These are phyloP conservation scores for Trypanosomatidae sp. DNA, from an alignment of 208 protist genomes.

Conservation along the genomic window DNA sequence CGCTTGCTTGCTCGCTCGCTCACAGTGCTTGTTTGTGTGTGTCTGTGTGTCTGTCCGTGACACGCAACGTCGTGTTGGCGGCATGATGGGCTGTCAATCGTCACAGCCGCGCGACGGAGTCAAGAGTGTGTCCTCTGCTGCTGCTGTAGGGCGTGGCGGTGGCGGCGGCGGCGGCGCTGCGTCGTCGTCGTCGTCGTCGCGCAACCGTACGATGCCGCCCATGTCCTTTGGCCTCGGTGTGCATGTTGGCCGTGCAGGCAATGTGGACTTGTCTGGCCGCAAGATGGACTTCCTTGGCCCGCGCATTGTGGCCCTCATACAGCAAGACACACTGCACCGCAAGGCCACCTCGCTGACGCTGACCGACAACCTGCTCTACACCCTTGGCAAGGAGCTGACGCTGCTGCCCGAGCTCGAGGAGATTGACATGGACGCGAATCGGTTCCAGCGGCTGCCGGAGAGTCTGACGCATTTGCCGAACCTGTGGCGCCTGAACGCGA, in stretches of 20 bases:
- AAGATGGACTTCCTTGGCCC: conserved; percentile 41
- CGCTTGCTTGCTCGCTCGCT: too few species aligned
- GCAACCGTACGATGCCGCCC: conserved; percentile 3
- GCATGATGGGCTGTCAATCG: too few species aligned
- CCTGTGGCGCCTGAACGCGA: conserved; percentile 46
- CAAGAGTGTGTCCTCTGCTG: too few species aligned
- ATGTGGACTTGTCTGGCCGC: conserved; percentile 61
- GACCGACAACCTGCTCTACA: conserved; percentile 68
- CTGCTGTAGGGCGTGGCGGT: neutral
- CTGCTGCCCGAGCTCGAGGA: conserved; percentile 52
- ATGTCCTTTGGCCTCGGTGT: conserved; percentile 62
- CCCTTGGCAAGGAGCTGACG: conserved; percentile 61
- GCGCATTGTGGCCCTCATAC: conserved; percentile 52
- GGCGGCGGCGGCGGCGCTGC: neutral
- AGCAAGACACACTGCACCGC: conserved; percentile 43
- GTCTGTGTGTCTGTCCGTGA: too few species aligned
- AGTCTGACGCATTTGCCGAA: conserved; percentile 34
- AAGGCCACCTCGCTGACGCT: conserved; percentile 54
- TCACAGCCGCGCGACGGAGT: too few species aligned
- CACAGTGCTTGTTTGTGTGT: too few species aligned
- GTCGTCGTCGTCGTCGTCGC: conserved; percentile 7
- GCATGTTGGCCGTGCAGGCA: conserved; percentile 67
- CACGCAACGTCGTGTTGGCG: too few species aligned
- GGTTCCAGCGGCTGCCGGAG: conserved; percentile 53
- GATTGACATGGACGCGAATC: conserved; percentile 62